Base-by-base conservation (phyloP, 306 rosid species). In the Castanopsis chinensis region DNA sequence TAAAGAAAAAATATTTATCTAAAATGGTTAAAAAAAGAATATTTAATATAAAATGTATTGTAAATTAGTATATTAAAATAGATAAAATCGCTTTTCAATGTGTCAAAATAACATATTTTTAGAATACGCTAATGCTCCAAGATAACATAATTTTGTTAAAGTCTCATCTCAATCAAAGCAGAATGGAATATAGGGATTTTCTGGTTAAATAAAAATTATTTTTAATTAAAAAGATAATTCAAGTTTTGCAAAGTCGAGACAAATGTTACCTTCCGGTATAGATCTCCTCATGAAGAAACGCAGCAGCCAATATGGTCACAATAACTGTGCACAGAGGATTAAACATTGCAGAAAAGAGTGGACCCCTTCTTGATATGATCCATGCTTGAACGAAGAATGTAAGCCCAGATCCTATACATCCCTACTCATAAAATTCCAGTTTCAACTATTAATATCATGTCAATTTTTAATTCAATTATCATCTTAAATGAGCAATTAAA, bases 331-430 rank as follows among this genome's bases (percentile, higher is more conserved):
- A 64, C 13, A 87, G 72, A 67, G 93, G 93, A 79, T 28, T 77
- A 79, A 87, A 90, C 84, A 82, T 78, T n/a, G 91, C 90, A 72
- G 78, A 78, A 77, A 80, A 90, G 28, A 86, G 85, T 28, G 89
- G 89, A 6, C 91, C 91, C 52, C 83, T 88, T 63, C n/a, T n/a
- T 54, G 89, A 87, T 74, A 89, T 43, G 73, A 88, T 79, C 93
- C 93, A 89, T 63, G 88, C 86, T 89, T 89, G 93, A 43, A 87
- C 61, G 70, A 61, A 81, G 74, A 76, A 85, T 0, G 89, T 28
- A 37, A 83, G 10, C 14, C 82, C 87, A 25, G 94, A 90, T 67
- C 90, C 90, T 61, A 88, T 23, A 1, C 79, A 43, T 78, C 94
- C 94, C 92, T 90, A 56, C 37, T 20, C 12, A 78, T 18, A 67